Base-by-base conservation (phyloP, 805 yeast genomes). In the Saccharomyces kudriavzevii region DNA sequence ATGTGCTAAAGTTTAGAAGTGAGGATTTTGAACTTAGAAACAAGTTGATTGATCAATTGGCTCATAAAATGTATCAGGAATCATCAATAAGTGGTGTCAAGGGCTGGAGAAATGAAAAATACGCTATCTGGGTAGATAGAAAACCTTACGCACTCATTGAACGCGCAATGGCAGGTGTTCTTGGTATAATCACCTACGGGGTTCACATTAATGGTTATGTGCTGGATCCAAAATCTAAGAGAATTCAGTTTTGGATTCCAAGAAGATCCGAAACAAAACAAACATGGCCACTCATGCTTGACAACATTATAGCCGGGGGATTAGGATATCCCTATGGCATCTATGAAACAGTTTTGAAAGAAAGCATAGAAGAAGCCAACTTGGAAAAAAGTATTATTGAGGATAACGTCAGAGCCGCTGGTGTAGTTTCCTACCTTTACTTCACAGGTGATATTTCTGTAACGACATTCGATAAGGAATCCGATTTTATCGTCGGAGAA, bases 231-330 rank as follows among this genome's bases (percentile, higher is more conserved):
- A 22, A 54, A 2, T 70, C 74, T 43, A 77, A 78, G 1, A 70
- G 73, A 31, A 56, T 78, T 30, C 78, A 80, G 60, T 61, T 86
- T 54, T 94, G 98, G 98, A 77, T 92, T 9, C 96, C 99, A 0
- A 73, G 89, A 56, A 74, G 99, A 58, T 78, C 97, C 0, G 67
- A 74, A 4, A 77, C 82, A 1, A 94, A 94, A 67, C 85, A 85
- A 17, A 94, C 99, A 0, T 92, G 81, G 72, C 98, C 99, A 0
- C 86, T 87, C 0, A 85, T 82, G 87, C 77, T 91, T 40, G 99
- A 94, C 67, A 92, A 91, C 67, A 89, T 96, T 0, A 87, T 94
- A 5, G 99, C 96, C 0, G 99, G 99, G 1, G 99, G 99, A 0
- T 63, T 94, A 3, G 97, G 96, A 0, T 77, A 84, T 66, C 96